These are phyloP conservation scores for Avena eriantha DNA, from an alignment of 176 grass and related monocot genomes.

Conservation along the genomic window DNA sequence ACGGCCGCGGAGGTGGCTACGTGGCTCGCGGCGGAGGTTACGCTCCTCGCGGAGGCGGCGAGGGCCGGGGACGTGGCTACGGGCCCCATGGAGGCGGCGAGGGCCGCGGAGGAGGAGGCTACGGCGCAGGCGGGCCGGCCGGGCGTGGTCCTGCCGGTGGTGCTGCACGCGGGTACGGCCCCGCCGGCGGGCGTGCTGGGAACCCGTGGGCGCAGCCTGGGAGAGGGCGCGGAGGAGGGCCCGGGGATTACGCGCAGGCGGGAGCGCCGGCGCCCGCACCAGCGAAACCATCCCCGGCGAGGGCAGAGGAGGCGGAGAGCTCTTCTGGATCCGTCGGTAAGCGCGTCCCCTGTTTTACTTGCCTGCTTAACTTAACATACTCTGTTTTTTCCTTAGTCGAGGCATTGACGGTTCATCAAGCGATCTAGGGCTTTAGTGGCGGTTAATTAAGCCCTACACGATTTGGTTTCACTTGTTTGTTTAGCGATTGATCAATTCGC, in stretches of 20 bases:
- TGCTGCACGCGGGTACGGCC: not conserved
- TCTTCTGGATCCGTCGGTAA: conserved; percentile 53
- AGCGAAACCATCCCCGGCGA: not conserved
- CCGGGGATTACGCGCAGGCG: not conserved
- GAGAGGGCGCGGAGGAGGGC: conserved; percentile 23
- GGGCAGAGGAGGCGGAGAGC: not conserved
- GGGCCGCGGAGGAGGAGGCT: conserved; percentile 20
- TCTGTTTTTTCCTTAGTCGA: not conserved
- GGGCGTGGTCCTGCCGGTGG: not conserved
- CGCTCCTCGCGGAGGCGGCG: conserved; percentile 2
- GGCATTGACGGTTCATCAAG: not conserved
- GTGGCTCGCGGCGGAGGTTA: not conserved
- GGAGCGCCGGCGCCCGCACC: not conserved
- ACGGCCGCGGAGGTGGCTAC: not conserved
- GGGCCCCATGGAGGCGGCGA: conserved; percentile 11
- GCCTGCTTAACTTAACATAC: not conserved
- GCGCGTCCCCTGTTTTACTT: not conserved
- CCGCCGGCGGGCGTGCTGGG: conserved; percentile 36
- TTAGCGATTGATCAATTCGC: not conserved
- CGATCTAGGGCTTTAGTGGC: not conserved
- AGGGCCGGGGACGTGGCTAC: not conserved
- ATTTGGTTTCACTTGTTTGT: not conserved
- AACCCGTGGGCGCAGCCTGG: conserved; percentile 40
- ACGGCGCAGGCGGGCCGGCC: not conserved
- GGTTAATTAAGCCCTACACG: not conserved